Evolutionary conservation across 2,329 filamentous ascomycete genomes (phyloP).

Genomic region (Colletotrichum musicola): DNA sequence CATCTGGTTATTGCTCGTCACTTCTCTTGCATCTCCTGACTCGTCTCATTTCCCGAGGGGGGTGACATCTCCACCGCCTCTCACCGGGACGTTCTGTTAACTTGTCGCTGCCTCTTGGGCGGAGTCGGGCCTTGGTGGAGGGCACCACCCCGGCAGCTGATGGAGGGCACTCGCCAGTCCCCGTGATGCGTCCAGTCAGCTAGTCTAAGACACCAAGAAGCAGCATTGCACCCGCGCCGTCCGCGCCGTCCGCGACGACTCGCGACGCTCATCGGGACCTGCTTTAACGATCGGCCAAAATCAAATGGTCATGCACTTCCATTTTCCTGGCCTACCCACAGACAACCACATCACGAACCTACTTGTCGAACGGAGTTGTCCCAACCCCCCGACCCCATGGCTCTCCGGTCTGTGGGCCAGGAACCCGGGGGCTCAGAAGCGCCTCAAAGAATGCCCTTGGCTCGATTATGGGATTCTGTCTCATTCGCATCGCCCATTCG

Average conservation of each 20-base stretch:
- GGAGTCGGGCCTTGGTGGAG: conserved; percentile 30
- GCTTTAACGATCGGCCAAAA: conserved; percentile 35
- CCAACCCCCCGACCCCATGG: neutral
- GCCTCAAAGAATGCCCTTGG: conserved; percentile 27
- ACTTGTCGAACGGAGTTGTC: neutral
- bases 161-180: neutral
- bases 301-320: conserved; percentile 33
- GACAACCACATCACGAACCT: conserved; percentile 31
- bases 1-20: conserved; percentile 33
- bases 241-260: conserved; percentile 31
- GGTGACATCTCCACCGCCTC: conserved; percentile 14
- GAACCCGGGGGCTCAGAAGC: conserved; percentile 26
- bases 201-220: conserved; percentile 34
- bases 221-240: conserved; percentile 31
- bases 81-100: conserved; percentile 2
- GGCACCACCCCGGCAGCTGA: conserved; percentile 14
- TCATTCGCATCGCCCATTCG: conserved; percentile 21
- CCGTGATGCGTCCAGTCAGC: conserved; percentile 36
- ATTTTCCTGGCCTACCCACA: conserved; percentile 21
- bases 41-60: conserved; percentile 34
- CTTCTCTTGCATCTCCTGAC: conserved; percentile 38
- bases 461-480: conserved; percentile 38
- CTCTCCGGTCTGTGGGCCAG: conserved; percentile 18
- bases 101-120: conserved; percentile 19
- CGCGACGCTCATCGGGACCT: conserved; percentile 37